Percentiles rank a stretch among this genome's conserved stretches.
phyloP scores from a whole-genome alignment of 2,329 filamentous ascomycete species.

The Herpotrichia juniperi region DNA sequence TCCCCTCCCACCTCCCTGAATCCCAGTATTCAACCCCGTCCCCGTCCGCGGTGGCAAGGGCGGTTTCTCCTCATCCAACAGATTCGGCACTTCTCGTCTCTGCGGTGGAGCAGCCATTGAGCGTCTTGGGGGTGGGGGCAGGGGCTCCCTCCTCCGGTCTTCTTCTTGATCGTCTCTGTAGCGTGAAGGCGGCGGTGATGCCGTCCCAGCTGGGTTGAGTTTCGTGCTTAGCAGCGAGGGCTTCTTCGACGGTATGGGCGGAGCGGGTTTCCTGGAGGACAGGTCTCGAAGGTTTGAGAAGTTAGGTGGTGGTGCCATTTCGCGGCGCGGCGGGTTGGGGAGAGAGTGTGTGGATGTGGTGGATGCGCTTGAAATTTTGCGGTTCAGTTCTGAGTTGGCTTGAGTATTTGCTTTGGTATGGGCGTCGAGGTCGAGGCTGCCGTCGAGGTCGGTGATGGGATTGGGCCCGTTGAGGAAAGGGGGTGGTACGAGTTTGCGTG shows the following conservation, averaged over 20 bases:
- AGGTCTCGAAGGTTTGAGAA: slow-evolving; percentile 25
- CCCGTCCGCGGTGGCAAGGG: slow-evolving; percentile 40
- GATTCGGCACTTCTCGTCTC: slow-evolving; percentile 24
- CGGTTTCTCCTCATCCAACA: slow-evolving; percentile 31
- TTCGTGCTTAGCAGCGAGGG: slow-evolving; percentile 27
- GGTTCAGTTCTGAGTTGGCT: slow-evolving; percentile 24
- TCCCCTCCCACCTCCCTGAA: slow-evolving; percentile 7
- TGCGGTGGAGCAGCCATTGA: slow-evolving; percentile 30
- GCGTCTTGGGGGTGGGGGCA: slow-evolving; percentile 28
- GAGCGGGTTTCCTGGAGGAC: slow-evolving; percentile 40
- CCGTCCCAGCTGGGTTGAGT: background rate
- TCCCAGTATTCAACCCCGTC: slow-evolving; percentile 25
- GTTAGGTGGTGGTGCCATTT: slow-evolving; percentile 11
- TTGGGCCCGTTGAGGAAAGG: slow-evolving; percentile 29
- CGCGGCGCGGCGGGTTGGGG: slow-evolving; percentile 16
- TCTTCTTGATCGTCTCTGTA: slow-evolving; percentile 31
- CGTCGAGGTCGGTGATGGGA: slow-evolving; percentile 29
- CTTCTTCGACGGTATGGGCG: slow-evolving; percentile 42
- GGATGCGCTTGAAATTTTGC: slow-evolving; percentile 39
- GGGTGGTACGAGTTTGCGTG: slow-evolving; percentile 40
- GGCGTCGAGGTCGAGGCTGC: slow-evolving; percentile 14
- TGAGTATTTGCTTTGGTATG: too few relatives aligned
- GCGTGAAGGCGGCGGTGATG: slow-evolving; percentile 18
- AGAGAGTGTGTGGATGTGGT: slow-evolving; percentile 42
- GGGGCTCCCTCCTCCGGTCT: slow-evolving; percentile 11